Evolutionary conservation across 768 basidiomycete species (phyloP), one percentile per base, ranked within the genome.

Genomic region (Pisolithus albus): DNA sequence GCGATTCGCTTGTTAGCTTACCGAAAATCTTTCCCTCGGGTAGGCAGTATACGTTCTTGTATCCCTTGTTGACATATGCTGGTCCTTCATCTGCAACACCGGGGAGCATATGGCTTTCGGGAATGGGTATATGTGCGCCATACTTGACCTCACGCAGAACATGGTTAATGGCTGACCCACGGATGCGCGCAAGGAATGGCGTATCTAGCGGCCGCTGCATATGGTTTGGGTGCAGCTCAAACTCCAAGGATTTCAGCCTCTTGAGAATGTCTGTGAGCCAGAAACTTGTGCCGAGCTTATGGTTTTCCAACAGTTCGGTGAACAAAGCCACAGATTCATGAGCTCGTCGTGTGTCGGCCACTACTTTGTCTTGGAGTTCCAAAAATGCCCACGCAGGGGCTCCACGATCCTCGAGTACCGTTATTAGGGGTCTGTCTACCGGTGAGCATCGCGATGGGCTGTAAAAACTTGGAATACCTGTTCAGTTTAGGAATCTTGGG

Each of bases 81-180:
- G 83, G 80, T 0, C 88, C 88, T 66, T 92, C 88, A 58, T 93
- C 91, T 3, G 88, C 85, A 8, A 92, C 78, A 1, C 92, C 91
- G 10, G 91, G 86, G 1, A 93, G 74, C 24, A 82, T 72, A 52
- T 81, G 81, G 53, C 82, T 83, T 1, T 81, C 69, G 0, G 83
- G 83, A 9, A 93, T 76, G 4, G 75, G 80, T 24, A 93, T 86
- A 8, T 88, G 75, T 0, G 90, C 90, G 37, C 75, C 71, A 57
- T 88, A 81, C 58, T 92, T 92, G 59, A 92, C 79, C 39, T 81
- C 80, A 5, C 88, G 76, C 38, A 92, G 67, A 10, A 86, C 78
- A 54, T 81, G 78, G 43, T 77, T 79, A 66, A 80, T 79, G 0
- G 83, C 76, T 32, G 82, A 80, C 36, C 79, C 69, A n/a, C 86